Evolutionary conservation across 2,329 filamentous ascomycete genomes (phyloP), one percentile per base, ranked within the genome.

Genomic region (Penicillium polonicum): DNA sequence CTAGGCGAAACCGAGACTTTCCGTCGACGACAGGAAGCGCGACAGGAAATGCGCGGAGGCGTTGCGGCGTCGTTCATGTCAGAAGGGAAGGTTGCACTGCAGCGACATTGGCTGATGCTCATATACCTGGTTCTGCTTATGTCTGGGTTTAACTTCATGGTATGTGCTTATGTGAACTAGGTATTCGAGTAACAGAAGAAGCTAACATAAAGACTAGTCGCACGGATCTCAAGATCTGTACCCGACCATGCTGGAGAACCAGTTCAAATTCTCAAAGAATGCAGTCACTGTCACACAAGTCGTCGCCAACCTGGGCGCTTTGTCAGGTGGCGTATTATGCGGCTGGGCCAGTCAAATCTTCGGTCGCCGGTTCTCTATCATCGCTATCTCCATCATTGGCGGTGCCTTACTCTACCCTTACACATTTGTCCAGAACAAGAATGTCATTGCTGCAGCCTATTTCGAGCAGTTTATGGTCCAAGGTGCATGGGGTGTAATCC

Each of bases 101-200:
- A 85, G 74, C 83, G 85, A 12, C 90, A 96, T 74, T 96, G 92
- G 92, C 63, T 91, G 15, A 75, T 95, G 2, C 79, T 96, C 55
- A 78, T 86, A 36, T 96, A 96, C 75, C 80, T 96, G 57, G 90
- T 96, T 7, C 79, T 96, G 21, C 80, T 96, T 39, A 95, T 95
- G 90, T 88, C 90, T 2, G 91, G 91, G 4, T 94, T 96, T 80
- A 96, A 95, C 76, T 95, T 94, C 71, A 92, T 94, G 89, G 77
- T 79, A 65, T 57, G 70, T 62, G 48, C n/a, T 27, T 44, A 65
- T 55, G 70, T 62, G 49, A 15, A 29, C 42, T 8, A 12, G 27
- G 25, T 13, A 19, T 43, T 12, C 17, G 44, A 39, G 10, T 39
- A 31, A 29, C 2, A 36, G 65, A 48, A 70, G 49, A 29, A 23